Base-by-base conservation (phyloP, 164 flowering plant genomes). In the Paratinospora sagittata region DNA sequence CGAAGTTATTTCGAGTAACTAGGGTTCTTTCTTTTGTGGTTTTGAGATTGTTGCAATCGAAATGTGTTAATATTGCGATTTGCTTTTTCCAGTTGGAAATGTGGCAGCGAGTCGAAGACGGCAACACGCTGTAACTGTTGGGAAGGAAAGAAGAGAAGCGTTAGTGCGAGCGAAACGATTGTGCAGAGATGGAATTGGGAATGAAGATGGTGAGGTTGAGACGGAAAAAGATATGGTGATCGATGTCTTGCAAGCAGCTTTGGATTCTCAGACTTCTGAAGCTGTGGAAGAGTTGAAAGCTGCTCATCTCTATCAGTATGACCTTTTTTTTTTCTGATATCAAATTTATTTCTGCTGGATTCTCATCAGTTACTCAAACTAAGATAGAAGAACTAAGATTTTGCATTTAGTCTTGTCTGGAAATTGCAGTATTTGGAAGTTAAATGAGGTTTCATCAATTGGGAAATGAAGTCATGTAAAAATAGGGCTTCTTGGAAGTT, bases 111-210 rank as follows among this genome's bases (percentile, higher is more conserved):
- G 81, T 34, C 71, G 90, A 72, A 81, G 99, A 76, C 80, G 94
- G 72, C 89, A 86, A 75, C 84, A 84, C 72, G 99, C 97, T 2
- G 87, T 89, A 26, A 71, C 87, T 7, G 86, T 92, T 39, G 88
- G 89, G 34, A 95, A 92, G 69, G 99, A 95, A 76, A 85, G 97
- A 75, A 82, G 97, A 74, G 98, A 91, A 33, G 89, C 92, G 0
- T 73, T 92, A 81, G 84, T 95, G 49, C 86, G 97, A 30, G 85
- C 94, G 4, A 92, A 95, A 80, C 87, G 98, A 2, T 69, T 95
- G 0, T 95, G 99, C 79, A 85, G 94, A 78, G 91, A 80, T 52
- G 96, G 89, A 60, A 74, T 85, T 73, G 76, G 80, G 70, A 82
- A 72, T 34, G 86, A 75, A 67, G 62, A 8, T 39, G 86, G 79